These are phyloP conservation scores for Epichloe gansuensis DNA, from an alignment of 2,329 filamentous ascomycete species.

Conservation along the genomic window DNA sequence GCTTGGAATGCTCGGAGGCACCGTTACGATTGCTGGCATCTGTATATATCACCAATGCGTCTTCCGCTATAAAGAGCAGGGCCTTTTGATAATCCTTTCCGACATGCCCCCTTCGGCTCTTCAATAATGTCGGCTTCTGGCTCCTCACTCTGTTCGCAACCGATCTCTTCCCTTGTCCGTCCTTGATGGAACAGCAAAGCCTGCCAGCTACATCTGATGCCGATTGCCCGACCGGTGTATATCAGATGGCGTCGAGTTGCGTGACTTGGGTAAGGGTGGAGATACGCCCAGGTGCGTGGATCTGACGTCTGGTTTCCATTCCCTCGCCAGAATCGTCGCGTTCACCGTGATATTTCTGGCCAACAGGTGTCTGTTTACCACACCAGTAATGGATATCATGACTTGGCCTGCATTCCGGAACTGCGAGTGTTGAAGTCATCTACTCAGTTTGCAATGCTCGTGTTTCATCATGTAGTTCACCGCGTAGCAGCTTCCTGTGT, in stretches of 20 bases:
- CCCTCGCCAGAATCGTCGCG: not conserved
- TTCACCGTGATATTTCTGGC: not conserved
- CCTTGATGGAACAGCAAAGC: not conserved
- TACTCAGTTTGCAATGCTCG: not conserved
- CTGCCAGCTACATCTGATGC: not conserved
- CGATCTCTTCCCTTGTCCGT: not conserved
- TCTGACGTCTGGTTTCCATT: not conserved
- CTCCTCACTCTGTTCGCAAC: not conserved
- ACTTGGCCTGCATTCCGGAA: not conserved
- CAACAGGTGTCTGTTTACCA: not conserved
- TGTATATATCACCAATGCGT: slow-evolving; percentile 2
- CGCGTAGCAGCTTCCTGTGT: slow-evolving; percentile 6
- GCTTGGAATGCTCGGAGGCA: not conserved
- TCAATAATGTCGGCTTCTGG: not conserved
- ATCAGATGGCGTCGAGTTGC: too few species aligned
- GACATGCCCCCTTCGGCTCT: not conserved
- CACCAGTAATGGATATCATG: not conserved
- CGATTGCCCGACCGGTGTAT: not conserved
- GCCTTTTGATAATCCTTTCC: not conserved
- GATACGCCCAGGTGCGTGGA: too few species aligned
- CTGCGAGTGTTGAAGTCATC: not conserved
- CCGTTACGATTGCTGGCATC: not conserved
- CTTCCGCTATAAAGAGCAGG: not conserved
- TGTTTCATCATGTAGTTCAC: not conserved
- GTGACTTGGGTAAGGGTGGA: too few species aligned